Conservation (phyloP, 2,329 filamentous ascomycete species). For the Cytospora leucostoma region DNA sequence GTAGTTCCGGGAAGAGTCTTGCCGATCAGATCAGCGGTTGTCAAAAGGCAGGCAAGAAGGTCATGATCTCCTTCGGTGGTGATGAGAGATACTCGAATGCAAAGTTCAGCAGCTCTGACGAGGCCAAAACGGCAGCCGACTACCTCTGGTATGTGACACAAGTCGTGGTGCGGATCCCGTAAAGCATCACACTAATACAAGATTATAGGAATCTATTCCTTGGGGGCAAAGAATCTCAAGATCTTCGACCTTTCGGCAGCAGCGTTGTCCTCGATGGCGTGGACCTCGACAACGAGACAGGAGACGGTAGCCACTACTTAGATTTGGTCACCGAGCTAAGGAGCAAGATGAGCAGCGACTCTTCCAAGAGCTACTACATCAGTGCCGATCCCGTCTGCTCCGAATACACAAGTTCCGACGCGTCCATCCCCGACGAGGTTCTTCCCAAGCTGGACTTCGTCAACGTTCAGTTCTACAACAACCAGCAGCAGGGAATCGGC, state of each 20-base stretch:
- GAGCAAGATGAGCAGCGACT: slow-evolving; percentile 11
- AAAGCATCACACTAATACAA: too few species aligned
- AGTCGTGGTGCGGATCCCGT: neutral
- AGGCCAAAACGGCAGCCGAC: slow-evolving; percentile 18
- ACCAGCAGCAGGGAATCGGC: slow-evolving; percentile 13
- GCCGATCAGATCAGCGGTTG: slow-evolving; percentile 17
- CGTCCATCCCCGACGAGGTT: slow-evolving; percentile 14
- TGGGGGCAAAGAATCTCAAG: slow-evolving; percentile 11
- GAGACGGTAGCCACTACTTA: slow-evolving; percentile 9
- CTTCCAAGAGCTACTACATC: slow-evolving; percentile 9
- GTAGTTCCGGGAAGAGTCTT: slow-evolving; percentile 6
- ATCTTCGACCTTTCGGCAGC: slow-evolving; percentile 21
- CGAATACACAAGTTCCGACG: neutral
- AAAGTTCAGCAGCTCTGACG: neutral
- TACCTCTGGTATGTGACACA: slow-evolving; percentile 19
- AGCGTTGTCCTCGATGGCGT: slow-evolving; percentile 17
- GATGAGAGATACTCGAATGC: slow-evolving; percentile 8
- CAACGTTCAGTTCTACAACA: slow-evolving; percentile 26
- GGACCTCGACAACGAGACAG: slow-evolving; percentile 21
- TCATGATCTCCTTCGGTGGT: slow-evolving; percentile 25
- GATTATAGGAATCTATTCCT: slow-evolving; percentile 17
- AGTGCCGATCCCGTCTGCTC: slow-evolving; percentile 17
- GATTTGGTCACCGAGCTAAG: slow-evolving; percentile 16
- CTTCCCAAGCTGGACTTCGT: slow-evolving; percentile 18
- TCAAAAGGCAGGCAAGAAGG: slow-evolving; percentile 16